Percentiles rank a stretch among this genome's conserved stretches.
These are phyloP conservation scores for Gamsiella multidivaricata DNA, from an alignment of 192 early-diverging fungal species.

Conservation along the genomic window DNA sequence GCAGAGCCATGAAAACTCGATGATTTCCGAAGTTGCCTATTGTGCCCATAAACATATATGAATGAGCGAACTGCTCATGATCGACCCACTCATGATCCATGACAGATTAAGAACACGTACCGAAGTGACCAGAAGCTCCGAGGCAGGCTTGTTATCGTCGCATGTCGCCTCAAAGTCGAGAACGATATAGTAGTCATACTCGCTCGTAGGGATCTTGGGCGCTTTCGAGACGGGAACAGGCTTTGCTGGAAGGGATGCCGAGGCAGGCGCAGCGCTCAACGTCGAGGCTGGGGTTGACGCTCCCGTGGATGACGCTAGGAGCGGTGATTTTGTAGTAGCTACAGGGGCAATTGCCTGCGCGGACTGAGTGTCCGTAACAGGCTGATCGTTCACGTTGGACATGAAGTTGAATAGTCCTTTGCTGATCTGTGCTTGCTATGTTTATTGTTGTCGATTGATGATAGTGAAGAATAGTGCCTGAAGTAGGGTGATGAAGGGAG, in stretches of 20 bases:
- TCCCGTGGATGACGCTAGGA: too few species aligned
- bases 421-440: too few species aligned
- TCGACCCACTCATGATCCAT: background rate
- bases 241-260: constrained; percentile 27
- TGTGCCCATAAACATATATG: constrained; percentile 9
- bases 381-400: constrained; percentile 9
- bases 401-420: background rate
- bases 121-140: constrained; percentile 65
- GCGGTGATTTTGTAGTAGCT: background rate
- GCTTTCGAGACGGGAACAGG: constrained; percentile 35
- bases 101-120: constrained; percentile 47
- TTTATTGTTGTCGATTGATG: too few species aligned
- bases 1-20: constrained; percentile 67
- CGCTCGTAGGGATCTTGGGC: constrained; percentile 41
- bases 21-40: constrained; percentile 69
- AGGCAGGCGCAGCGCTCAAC: constrained; percentile 6
- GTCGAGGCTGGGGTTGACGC: background rate
- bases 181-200: constrained; percentile 69
- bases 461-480: too few species aligned
- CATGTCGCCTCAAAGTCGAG: constrained; percentile 78
- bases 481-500: background rate
- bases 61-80: background rate
- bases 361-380: background rate
- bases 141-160: constrained; percentile 73
- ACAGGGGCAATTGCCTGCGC: background rate